Conservation (phyloP, 2,329 filamentous ascomycete species). For the Pseudogymnoascus sp. region DNA sequence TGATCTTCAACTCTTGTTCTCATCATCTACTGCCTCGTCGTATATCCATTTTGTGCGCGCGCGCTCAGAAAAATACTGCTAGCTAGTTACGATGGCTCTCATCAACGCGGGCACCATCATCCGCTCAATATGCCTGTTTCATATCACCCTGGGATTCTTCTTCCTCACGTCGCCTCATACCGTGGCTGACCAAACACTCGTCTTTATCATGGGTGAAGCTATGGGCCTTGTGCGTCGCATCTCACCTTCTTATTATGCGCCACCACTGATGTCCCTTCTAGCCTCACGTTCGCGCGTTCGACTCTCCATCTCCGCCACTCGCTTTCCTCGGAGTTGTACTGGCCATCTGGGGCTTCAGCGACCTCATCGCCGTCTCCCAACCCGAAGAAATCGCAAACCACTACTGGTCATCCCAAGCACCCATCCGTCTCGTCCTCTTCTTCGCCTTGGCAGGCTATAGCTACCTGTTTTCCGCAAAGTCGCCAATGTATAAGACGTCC, state of each 20-base stretch:
- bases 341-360: conserved; percentile 52
- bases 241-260: not conserved
- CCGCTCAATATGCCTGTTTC: conserved; percentile 74
- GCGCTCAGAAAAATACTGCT: not conserved
- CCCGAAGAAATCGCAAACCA: conserved; percentile 59
- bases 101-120: conserved; percentile 77
- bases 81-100: conserved; percentile 59
- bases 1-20: conserved; percentile 2
- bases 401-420: conserved; percentile 62
- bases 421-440: conserved; percentile 59
- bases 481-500: conserved; percentile 41
- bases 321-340: conserved; percentile 68
- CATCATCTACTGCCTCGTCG: not conserved
- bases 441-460: conserved; percentile 58
- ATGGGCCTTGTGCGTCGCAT: conserved; percentile 64
- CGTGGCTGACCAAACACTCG: conserved; percentile 72
- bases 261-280: conserved; percentile 29
- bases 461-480: conserved; percentile 52
- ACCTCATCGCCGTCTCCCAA: conserved; percentile 60
- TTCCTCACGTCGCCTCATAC: conserved; percentile 67
- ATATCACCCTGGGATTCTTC: conserved; percentile 77
- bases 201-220: conserved; percentile 75
- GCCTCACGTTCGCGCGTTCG: conserved; percentile 63
- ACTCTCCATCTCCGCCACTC: conserved; percentile 61
- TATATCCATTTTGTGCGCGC: not conserved